phyloP scores from a whole-genome alignment of 768 basidiomycete genomes.

The Piloderma croceum region DNA sequence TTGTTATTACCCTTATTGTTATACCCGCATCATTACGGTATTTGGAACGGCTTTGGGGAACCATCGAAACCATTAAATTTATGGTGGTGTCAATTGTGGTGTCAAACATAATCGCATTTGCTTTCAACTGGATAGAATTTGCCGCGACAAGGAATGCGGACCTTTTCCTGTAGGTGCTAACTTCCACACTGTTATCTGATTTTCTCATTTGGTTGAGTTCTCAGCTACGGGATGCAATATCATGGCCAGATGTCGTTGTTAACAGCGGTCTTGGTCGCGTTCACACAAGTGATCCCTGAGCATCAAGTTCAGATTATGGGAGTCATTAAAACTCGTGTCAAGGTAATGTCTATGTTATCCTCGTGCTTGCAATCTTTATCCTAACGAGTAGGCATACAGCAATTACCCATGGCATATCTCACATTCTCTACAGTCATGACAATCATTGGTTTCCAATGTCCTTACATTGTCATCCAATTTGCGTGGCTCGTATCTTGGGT shows the following conservation, averaged over 20 bases:
- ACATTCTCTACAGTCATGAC: constrained; percentile 84
- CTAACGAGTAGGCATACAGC: constrained; percentile 46
- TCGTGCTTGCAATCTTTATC: neutral
- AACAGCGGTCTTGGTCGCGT: constrained; percentile 85
- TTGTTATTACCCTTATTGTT: constrained; percentile 67
- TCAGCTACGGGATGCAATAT: constrained; percentile 82
- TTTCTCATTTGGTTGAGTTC: constrained; percentile 10
- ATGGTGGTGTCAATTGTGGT: constrained; percentile 69
- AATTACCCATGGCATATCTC: constrained; percentile 90
- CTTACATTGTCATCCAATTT: constrained; percentile 93
- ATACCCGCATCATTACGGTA: constrained; percentile 84
- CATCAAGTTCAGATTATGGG: constrained; percentile 95
- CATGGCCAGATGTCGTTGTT: constrained; percentile 93
- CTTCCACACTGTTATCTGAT: constrained; percentile 5
- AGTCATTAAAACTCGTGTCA: constrained; percentile 78
- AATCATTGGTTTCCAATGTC: constrained; percentile 78
- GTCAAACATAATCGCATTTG: constrained; percentile 86
- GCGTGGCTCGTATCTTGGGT: constrained; percentile 98
- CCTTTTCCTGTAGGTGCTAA: constrained; percentile 63
- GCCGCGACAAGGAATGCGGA: constrained; percentile 63
- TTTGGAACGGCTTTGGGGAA: constrained; percentile 92
- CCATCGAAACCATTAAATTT: constrained; percentile 80
- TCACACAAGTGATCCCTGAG: constrained; percentile 96
- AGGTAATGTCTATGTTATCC: constrained; percentile 52
- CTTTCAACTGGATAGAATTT: constrained; percentile 85